Base-by-base conservation (phyloP, 164 flowering plant genomes). In the Saururus chinensis region DNA sequence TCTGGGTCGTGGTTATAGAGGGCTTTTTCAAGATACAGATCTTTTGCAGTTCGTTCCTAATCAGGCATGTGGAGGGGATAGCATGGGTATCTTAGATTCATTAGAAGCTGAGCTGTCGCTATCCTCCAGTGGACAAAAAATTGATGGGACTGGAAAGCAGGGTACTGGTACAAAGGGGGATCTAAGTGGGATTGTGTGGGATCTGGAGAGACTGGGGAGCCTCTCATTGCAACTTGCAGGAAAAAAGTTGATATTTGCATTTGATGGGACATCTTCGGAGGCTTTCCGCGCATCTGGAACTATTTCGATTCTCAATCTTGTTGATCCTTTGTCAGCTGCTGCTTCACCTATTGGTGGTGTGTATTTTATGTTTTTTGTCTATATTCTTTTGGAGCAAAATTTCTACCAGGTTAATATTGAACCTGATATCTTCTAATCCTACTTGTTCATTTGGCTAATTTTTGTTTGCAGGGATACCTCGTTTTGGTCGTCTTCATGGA, bases 291-390 rank as follows among this genome's bases (percentile, higher is more conserved):
- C 88, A 64, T 75, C 89, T 56, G 98, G 98, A 55, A 76, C 80
- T 60, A 59, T 80, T 7, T 91, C 96, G 23, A 64, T 95, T 83
- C 82, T 91, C 64, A 95, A 95, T 86, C 84, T 95, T 57, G 96
- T 95, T 60, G 99, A 95, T 83, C 99, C 99, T 42, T 64, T 73
- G 79, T 95, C 99, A 54, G 96, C 96, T 70, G 99, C 99, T 67
- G 98, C 99, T 75, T 95, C 99, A 63, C 98, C 99, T 51, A 91
- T 95, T 73, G 99, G 99, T 16, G 99, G 99, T 91, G 57, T 69
- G 84, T 74, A 21, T 35, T 53, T 66, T 35, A 11, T 35, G 13
- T 54, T n/a, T 17, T 51, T 61, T 9, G 41, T 52, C 30, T 2
- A 9, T 45, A 9, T 45, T 45, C 7, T 12, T 2, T 12, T 17